A percentile compares a stretch with the other conserved stretches of the same genome.
Conservation (phyloP, 2,329 filamentous ascomycete species). For the Penicillium concentricum region DNA sequence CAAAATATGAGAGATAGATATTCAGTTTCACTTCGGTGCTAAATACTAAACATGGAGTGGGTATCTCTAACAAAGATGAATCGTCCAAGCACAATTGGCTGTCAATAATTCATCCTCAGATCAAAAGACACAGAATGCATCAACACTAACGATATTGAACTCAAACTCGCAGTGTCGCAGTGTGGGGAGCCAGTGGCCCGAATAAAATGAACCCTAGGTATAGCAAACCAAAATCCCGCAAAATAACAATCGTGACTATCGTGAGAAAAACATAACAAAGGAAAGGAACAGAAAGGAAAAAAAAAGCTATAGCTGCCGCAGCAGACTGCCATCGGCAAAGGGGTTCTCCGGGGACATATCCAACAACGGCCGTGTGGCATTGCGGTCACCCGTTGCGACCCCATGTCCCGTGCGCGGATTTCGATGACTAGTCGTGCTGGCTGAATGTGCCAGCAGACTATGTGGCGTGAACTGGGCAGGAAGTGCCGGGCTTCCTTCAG, state of each 20-base stretch:
- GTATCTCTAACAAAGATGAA: conserved; percentile 4
- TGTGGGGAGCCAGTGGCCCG: neutral
- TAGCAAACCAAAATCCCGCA: neutral
- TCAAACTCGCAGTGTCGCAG: neutral
- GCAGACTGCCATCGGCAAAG: conserved; percentile 47
- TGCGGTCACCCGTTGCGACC: conserved; percentile 41
- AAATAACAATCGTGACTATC: neutral
- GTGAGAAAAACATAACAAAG: neutral
- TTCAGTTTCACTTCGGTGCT: neutral
- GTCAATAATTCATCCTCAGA: neutral
- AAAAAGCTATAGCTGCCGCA: conserved; percentile 31
- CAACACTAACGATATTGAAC: neutral
- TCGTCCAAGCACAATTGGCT: neutral
- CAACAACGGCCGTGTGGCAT: conserved; percentile 43
- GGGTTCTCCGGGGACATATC: conserved; percentile 43
- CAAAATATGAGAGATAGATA: neutral
- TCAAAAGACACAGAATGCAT: neutral
- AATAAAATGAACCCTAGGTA: neutral
- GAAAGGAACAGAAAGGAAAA: too few relatives aligned
- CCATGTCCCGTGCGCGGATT: conserved; percentile 35
- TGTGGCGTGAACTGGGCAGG: conserved; percentile 35
- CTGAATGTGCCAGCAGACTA: conserved; percentile 37
- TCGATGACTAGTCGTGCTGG: conserved; percentile 15
- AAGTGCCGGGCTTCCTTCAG: conserved; percentile 6
- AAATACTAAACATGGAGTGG: neutral